Evolutionary conservation across 2,329 filamentous ascomycete species (phyloP), one percentile per base, ranked within the genome.

Genomic region (Colletotrichum tofieldiae): DNA sequence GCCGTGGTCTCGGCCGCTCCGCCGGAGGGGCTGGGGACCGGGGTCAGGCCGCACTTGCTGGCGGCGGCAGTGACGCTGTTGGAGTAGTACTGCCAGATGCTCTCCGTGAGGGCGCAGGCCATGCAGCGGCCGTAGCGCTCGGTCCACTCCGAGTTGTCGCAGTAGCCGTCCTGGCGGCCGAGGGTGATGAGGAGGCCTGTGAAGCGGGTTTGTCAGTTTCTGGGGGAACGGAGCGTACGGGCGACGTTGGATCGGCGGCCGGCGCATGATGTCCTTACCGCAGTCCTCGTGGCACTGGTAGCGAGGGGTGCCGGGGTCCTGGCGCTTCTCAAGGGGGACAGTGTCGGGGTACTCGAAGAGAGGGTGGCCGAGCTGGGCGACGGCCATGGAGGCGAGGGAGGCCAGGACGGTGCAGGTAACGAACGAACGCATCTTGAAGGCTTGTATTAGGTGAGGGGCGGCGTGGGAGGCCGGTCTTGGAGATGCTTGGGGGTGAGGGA

Each of bases 221-320:
- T 35, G 45, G 61, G 45, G 61, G 12, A 45, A 5, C 6, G 39
- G 37, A 2, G 1, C 6, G 18, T 29, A 23, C 8, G 56, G 39
- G 32, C 52, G n/a, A 23, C 2, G 29, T 3, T 18, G 29, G 41
- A 23, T n/a, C 7, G 43, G 9, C 2, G 20, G 8, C 1, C n/a
- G 5, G 20, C 16, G 20, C 16, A 14, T n/a, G 8, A 20, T 6
- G 35, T 76, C 80, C 80, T 66, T 77, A 84, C 85, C 85, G 75
- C 85, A 87, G 73, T 85, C 82, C 69, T 84, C 82, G 72, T 86
- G 85, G 77, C 85, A 87, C 29, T 83, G 81, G 73, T 84, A 86
- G 3, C 78, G 75, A 20, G 84, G 82, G 9, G 83, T 84, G 7
- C 84, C 85, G 16, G 84, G 83, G 23, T 82, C 81, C 75, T 86